phyloP scores from a whole-genome alignment of 352 stramenopile genomes.

The Globisporangium echinulatum region DNA sequence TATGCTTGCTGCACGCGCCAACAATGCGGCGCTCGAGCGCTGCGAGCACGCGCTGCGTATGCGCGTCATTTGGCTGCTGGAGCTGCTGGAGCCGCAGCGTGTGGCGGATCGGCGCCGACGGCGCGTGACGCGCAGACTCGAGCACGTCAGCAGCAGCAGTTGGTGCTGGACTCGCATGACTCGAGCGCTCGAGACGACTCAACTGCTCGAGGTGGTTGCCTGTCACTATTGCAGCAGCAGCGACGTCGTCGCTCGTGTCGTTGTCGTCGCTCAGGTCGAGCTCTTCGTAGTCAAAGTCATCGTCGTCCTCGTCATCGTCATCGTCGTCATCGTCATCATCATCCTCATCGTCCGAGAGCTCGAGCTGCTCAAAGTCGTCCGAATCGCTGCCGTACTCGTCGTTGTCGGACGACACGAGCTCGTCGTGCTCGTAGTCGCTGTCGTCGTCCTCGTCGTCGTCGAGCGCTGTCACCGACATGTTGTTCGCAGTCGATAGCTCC shows the following conservation, averaged over 20 bases:
- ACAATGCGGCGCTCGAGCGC: slow-evolving; percentile 67
- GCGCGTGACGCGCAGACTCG: no score
- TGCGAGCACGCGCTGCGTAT: slow-evolving; percentile 46
- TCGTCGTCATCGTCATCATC: slow-evolving; percentile 22
- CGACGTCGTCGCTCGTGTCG: neutral
- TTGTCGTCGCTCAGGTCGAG: neutral
- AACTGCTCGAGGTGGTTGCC: no score
- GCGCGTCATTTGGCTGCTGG: slow-evolving; percentile 30
- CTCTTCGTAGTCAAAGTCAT: neutral
- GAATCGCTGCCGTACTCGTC: slow-evolving; percentile 59
- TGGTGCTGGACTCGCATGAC: no score
- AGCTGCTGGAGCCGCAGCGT: slow-evolving; percentile 59
- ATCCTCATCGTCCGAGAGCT: slow-evolving; percentile 63
- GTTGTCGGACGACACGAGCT: slow-evolving; percentile 65
- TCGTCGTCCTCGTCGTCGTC: slow-evolving; percentile 52
- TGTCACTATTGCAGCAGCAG: neutral
- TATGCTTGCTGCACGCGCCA: slow-evolving; percentile 20
- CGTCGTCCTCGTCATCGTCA: neutral
- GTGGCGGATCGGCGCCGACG: slow-evolving; percentile 15
- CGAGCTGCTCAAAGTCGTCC: slow-evolving; percentile 68
- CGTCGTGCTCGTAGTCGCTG: slow-evolving; percentile 81
- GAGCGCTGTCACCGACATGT: neutral
- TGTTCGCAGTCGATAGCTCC: neutral
- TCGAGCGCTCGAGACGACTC: no score
- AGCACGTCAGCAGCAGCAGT: no score